Conservation (phyloP, 208 protist species). For the Plasmodiophora brassicae region DNA sequence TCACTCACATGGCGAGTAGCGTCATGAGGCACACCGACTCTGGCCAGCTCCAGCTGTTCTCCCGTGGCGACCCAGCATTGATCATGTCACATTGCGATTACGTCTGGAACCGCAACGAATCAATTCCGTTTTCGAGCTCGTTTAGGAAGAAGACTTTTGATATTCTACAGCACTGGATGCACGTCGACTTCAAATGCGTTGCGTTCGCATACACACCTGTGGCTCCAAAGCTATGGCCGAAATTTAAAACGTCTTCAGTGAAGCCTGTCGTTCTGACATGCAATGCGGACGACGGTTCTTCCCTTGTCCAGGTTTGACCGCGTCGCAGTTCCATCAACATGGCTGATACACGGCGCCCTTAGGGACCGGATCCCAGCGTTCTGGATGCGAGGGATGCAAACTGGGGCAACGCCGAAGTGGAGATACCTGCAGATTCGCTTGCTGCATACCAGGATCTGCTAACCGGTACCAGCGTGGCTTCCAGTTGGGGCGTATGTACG, state of each 20-base stretch:
- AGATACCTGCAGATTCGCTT: too few species aligned
- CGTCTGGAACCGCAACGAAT: background rate
- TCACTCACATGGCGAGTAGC: background rate
- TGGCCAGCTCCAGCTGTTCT: background rate
- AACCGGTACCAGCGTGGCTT: too few species aligned
- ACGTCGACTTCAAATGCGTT: background rate
- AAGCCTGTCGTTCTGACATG: background rate
- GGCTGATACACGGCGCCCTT: too few species aligned
- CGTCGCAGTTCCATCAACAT: too few species aligned
- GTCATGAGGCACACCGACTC: background rate
- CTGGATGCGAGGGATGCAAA: too few species aligned
- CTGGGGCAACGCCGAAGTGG: too few species aligned
- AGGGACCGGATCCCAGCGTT: too few species aligned
- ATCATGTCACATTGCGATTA: background rate
- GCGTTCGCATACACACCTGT: background rate
- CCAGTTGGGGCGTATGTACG: too few species aligned
- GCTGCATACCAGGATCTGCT: too few species aligned
- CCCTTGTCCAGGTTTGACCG: too few species aligned
- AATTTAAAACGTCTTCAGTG: background rate
- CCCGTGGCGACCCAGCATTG: background rate
- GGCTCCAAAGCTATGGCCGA: background rate
- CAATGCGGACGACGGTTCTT: too few species aligned
- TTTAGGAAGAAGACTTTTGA: background rate
- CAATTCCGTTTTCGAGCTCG: background rate
- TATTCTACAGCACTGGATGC: background rate